A percentile compares a stretch with the other conserved stretches of the same genome.
phyloP scores from a whole-genome alignment of 371 early-diverging fungal genomes.

The Mucor lusitanicus region DNA sequence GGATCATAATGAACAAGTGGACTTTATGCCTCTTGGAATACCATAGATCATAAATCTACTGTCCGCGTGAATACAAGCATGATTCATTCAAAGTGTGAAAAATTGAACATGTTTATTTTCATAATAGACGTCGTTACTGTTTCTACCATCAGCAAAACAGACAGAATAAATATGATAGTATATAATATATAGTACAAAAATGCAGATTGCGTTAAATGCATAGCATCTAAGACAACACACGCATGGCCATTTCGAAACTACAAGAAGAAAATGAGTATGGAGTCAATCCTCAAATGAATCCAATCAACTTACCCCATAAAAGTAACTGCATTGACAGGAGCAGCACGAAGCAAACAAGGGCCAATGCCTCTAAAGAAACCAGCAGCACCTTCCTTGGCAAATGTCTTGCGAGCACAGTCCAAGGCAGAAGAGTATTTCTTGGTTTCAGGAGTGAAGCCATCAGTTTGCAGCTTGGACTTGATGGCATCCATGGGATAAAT shows the following conservation, averaged over 20 bases:
- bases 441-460: constrained; percentile 59
- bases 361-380: constrained; percentile 87
- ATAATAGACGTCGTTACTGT: no score
- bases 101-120: no score
- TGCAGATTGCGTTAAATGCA: no score
- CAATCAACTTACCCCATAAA: constrained; percentile 60
- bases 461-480: constrained; percentile 82
- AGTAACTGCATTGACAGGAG: constrained; percentile 86
- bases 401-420: constrained; percentile 70
- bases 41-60: no score
- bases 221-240: constrained; percentile 17
- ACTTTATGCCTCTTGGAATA: no score
- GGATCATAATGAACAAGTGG: no score
- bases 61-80: no score
- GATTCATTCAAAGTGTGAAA: no score
- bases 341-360: constrained; percentile 86
- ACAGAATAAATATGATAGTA: no score
- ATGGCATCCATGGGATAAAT: constrained; percentile 80
- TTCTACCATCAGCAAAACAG: no score
- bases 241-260: constrained; percentile 51
- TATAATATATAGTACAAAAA: no score
- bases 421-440: constrained; percentile 62
- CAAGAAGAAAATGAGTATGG: neutral
- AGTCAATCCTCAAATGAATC: neutral
- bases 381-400: constrained; percentile 65